These are phyloP conservation scores for Wickerhamomyces bovis DNA, from an alignment of 805 yeast species.

Conservation along the genomic window DNA sequence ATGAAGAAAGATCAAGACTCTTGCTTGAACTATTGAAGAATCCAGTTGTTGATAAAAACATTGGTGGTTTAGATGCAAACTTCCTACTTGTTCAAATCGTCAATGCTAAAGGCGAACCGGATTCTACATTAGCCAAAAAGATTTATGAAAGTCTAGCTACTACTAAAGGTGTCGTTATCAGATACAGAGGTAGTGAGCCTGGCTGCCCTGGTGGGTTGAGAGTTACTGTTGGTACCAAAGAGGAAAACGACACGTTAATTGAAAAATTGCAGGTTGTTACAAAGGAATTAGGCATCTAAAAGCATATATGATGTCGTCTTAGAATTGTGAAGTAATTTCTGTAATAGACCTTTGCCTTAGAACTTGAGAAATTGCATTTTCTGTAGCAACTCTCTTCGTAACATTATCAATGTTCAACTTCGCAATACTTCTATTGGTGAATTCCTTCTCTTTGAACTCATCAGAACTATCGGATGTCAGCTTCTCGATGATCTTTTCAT, in stretches of 20 bases:
- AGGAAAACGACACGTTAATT: constrained; percentile 61
- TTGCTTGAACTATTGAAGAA: constrained; percentile 48
- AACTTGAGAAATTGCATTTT: constrained; percentile 3
- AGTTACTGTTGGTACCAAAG: constrained; percentile 77
- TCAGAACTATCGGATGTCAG: constrained; percentile 3
- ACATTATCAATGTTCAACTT: constrained; percentile 14
- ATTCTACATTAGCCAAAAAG: constrained; percentile 56
- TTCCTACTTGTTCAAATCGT: constrained; percentile 72
- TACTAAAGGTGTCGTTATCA: constrained; percentile 70
- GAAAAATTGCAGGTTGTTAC: constrained; percentile 38
- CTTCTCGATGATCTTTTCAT: constrained; percentile 13
- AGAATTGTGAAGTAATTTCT: constrained; percentile 13
- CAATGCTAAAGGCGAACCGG: constrained; percentile 56
- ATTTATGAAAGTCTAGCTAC: constrained; percentile 70
- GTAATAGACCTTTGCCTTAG: constrained; percentile 6
- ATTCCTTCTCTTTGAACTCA: constrained; percentile 1
- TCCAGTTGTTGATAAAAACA: constrained; percentile 60
- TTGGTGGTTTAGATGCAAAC: constrained; percentile 86
- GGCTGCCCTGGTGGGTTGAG: constrained; percentile 88
- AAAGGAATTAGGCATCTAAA: constrained; percentile 9
- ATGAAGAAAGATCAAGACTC: constrained; percentile 49
- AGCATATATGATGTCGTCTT: neutral
- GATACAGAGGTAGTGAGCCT: constrained; percentile 86
- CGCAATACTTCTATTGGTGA: constrained; percentile 9
- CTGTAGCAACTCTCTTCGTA: constrained; percentile 6